These are phyloP conservation scores for Neofusicoccum sp. DNA, from an alignment of 2,329 filamentous ascomycete genomes.

Conservation along the genomic window DNA sequence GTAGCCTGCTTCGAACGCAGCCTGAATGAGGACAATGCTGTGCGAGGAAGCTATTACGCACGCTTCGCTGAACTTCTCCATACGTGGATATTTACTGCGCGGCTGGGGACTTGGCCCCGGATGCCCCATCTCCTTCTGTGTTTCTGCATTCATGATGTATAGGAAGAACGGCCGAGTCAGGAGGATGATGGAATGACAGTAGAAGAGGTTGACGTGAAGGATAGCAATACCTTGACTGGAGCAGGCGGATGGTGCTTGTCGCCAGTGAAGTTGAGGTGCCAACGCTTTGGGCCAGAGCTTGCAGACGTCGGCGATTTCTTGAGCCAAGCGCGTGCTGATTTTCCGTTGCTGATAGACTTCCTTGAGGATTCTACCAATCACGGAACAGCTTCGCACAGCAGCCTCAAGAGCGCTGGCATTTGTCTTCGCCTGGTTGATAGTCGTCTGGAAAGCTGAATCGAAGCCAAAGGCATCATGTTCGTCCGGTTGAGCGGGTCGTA, in stretches of 20 bases:
- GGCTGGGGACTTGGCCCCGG: slow-evolving; percentile 24
- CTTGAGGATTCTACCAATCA: slow-evolving; percentile 59
- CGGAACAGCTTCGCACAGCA: slow-evolving; percentile 56
- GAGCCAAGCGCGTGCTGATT: slow-evolving; percentile 57
- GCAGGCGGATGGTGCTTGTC: slow-evolving; percentile 45
- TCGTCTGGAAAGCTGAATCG: slow-evolving; percentile 26
- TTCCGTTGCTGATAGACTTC: slow-evolving; percentile 60
- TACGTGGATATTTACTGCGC: slow-evolving; percentile 26
- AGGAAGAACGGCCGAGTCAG: slow-evolving; percentile 65
- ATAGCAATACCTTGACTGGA: slow-evolving; percentile 57
- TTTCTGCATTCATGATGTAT: slow-evolving; percentile 51
- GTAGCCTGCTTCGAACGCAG: slow-evolving; percentile 42
- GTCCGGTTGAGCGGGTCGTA: slow-evolving; percentile 27
- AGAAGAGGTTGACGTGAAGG: slow-evolving; percentile 62
- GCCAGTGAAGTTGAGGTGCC: slow-evolving; percentile 51
- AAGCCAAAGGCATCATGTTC: slow-evolving; percentile 27
- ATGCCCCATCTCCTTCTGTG: slow-evolving; percentile 35
- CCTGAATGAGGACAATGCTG: slow-evolving; percentile 40
- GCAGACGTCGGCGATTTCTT: slow-evolving; percentile 56
- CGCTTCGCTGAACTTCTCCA: slow-evolving; percentile 51
- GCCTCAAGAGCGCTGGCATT: slow-evolving; percentile 51
- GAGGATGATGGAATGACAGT: slow-evolving; percentile 62
- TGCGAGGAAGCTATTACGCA: slow-evolving; percentile 43
- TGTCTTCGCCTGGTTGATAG: slow-evolving; percentile 31
- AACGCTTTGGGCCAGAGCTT: slow-evolving; percentile 53